phyloP scores from a whole-genome alignment of 345 rosid species.

The Noccaea bulbosa region DNA sequence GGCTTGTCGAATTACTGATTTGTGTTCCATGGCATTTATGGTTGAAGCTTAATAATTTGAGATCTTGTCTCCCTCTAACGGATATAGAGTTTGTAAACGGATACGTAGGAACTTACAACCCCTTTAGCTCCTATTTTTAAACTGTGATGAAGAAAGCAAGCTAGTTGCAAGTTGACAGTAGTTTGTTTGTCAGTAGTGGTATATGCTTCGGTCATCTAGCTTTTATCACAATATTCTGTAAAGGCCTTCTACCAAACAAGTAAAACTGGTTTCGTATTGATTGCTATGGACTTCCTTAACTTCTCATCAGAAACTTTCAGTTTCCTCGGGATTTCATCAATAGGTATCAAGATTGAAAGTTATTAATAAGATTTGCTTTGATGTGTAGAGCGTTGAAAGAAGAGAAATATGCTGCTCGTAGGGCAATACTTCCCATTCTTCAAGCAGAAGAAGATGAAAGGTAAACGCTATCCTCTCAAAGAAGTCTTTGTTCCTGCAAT shows the following conservation, averaged over 20 bases:
- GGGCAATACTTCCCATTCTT: constrained; percentile 83
- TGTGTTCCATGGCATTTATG: background rate
- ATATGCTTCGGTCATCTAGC: background rate
- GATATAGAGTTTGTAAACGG: background rate
- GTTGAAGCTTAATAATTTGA: constrained; percentile 2
- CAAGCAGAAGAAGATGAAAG: constrained; percentile 99
- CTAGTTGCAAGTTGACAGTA: background rate
- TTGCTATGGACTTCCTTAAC: background rate
- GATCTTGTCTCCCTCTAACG: background rate
- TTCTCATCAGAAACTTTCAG: background rate
- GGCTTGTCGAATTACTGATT: background rate
- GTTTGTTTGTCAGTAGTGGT: constrained; percentile 21
- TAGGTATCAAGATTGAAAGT: background rate
- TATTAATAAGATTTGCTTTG: constrained; percentile 12
- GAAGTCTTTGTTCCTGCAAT: background rate
- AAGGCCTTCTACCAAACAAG: constrained; percentile 1
- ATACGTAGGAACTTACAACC: background rate
- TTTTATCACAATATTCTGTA: constrained; percentile 15
- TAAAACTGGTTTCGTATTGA: background rate
- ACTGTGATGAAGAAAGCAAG: constrained; percentile 2
- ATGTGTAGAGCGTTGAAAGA: constrained; percentile 85
- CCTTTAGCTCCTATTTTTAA: background rate
- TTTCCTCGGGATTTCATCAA: background rate
- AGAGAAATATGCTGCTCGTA: constrained; percentile 92
- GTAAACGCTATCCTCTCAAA: constrained; percentile 39